phyloP scores from a whole-genome alignment of 164 flowering plant genomes.

The Nymphaea colorata region DNA sequence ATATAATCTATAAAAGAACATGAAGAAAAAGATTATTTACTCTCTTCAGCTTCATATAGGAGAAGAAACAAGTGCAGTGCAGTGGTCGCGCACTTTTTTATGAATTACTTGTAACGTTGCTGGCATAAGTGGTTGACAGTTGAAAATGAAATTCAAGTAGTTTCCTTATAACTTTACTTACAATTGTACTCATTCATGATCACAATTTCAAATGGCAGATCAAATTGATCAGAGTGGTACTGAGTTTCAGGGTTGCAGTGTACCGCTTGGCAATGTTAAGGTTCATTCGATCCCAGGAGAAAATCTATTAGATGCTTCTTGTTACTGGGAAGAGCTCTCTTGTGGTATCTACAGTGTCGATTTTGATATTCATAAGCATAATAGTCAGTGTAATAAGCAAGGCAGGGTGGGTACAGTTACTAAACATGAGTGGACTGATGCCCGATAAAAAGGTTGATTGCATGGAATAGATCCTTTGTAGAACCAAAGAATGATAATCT shows the following conservation, averaged over 20 bases:
- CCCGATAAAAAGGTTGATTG: conserved; percentile 41
- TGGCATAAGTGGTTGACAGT: no score
- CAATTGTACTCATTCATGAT: not conserved
- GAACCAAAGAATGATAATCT: conserved; percentile 34
- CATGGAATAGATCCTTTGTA: conserved; percentile 69
- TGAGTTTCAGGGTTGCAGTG: not conserved
- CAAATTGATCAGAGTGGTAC: not conserved
- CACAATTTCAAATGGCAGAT: not conserved
- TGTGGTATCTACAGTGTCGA: conserved; percentile 78
- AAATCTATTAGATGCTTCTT: conserved; percentile 12
- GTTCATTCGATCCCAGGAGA: conserved; percentile 32
- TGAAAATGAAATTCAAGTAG: no score
- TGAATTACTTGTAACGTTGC: no score
- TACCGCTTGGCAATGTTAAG: not conserved
- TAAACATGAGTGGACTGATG: conserved; percentile 65
- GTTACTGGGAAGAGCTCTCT: conserved; percentile 86
- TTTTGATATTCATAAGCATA: conserved; percentile 15
- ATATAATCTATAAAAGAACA: not conserved
- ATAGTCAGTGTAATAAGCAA: conserved; percentile 3
- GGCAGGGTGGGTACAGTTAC: conserved; percentile 35
- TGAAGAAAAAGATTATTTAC: not conserved
- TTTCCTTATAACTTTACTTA: no score
- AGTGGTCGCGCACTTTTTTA: not conserved
- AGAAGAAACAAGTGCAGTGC: not conserved
- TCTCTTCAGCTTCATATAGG: not conserved